These are phyloP conservation scores for Moringa oleifera DNA, from an alignment of 345 rosid genomes.

Conservation along the genomic window DNA sequence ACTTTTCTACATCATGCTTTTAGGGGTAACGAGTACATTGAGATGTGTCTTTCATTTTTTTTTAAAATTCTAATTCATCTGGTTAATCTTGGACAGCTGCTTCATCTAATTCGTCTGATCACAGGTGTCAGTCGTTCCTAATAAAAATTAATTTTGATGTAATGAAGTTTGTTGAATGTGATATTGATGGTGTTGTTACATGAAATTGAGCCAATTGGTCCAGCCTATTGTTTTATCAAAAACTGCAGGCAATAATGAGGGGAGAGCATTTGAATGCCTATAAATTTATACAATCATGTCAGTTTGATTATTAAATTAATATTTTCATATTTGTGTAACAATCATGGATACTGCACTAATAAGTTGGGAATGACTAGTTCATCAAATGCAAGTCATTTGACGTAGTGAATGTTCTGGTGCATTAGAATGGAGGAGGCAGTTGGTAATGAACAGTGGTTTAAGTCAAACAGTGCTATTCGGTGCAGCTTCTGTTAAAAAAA, in stretches of 20 bases:
- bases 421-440: too few relatives aligned
- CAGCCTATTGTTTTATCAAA: background rate
- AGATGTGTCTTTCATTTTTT: background rate
- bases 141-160: background rate
- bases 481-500: too few relatives aligned
- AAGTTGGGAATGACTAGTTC: background rate
- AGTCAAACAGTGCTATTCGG: too few relatives aligned
- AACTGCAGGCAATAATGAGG: background rate
- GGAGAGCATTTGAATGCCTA: too few relatives aligned
- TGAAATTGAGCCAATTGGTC: background rate
- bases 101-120: background rate
- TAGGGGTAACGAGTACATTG: background rate
- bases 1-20: background rate
- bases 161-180: background rate
- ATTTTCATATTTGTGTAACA: too few relatives aligned
- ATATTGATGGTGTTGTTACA: too few relatives aligned
- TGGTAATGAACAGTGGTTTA: too few relatives aligned
- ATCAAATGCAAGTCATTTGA: background rate
- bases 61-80: background rate
- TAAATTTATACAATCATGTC: too few relatives aligned
- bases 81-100: background rate
- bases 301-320: too few relatives aligned
- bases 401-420: too few relatives aligned
- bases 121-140: background rate
- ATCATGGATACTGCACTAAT: background rate